Conservation (phyloP, 148 eudicot species). For the Agrostemma githago region DNA sequence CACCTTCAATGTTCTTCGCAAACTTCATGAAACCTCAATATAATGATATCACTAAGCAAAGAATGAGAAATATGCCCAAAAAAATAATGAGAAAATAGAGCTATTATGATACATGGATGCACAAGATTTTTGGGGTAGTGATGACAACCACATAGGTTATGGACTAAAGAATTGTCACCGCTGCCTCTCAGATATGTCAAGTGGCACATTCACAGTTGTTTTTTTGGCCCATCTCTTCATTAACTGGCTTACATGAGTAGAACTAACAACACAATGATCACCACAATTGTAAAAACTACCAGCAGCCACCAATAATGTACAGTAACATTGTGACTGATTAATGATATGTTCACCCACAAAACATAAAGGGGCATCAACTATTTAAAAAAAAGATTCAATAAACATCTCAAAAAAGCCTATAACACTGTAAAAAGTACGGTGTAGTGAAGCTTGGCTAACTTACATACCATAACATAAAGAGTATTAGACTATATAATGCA, state of each 20-base stretch:
- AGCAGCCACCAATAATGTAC: slow-evolving; percentile 71
- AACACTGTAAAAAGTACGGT: too few species aligned
- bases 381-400: not conserved
- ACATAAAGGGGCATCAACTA: not conserved
- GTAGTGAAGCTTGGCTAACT: too few species aligned
- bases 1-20: not conserved
- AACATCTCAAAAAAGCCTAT: not conserved
- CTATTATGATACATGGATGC: slow-evolving; percentile 15
- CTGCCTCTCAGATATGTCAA: slow-evolving; percentile 9
- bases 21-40: slow-evolving; percentile 1
- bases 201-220: not conserved
- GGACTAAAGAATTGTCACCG: slow-evolving; percentile 18
- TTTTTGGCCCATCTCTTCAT: slow-evolving; percentile 15
- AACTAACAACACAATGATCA: slow-evolving; percentile 42
- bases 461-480: too few species aligned
- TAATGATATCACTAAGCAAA: slow-evolving; percentile 10
- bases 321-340: not conserved
- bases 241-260: slow-evolving; percentile 34
- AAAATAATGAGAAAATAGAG: slow-evolving; percentile 2
- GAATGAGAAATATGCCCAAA: slow-evolving; percentile 2
- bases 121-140: slow-evolving; percentile 19
- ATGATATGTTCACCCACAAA: not conserved
- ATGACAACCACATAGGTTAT: slow-evolving; percentile 13
- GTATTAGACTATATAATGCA: too few species aligned
- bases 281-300: slow-evolving; percentile 36